Conservation (phyloP, 2,329 filamentous ascomycete genomes). For the Colletotrichum zoysiae region DNA sequence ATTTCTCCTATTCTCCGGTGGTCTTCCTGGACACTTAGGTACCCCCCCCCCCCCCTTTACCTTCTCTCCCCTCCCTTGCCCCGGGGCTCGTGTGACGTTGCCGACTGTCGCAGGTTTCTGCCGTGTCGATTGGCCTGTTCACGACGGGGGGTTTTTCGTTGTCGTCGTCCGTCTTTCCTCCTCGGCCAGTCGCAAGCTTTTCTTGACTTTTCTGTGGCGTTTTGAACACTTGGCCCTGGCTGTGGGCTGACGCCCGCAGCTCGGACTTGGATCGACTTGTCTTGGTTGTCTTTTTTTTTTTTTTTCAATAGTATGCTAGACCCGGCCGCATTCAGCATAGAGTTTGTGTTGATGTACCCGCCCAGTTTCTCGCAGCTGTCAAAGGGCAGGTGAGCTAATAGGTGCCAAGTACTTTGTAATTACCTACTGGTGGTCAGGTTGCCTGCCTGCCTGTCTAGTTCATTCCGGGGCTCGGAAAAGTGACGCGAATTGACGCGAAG, state of each 20-base stretch:
- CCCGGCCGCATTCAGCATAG: not conserved
- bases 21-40: not conserved
- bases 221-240: not conserved
- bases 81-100: not conserved
- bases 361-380: not conserved
- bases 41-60: no score
- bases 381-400: not conserved
- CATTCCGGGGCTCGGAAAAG: not conserved
- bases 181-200: not conserved
- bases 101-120: not conserved
- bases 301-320: not conserved
- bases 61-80: no score
- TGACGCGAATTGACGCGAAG: not conserved
- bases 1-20: slow-evolving; percentile 16
- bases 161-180: not conserved
- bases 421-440: no score
- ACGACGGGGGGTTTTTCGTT: no score
- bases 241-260: not conserved
- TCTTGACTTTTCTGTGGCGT: not conserved
- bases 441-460: not conserved
- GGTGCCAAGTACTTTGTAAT: not conserved
- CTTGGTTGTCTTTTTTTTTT: no score
- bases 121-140: not conserved
- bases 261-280: not conserved
- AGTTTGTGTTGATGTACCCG: not conserved